Percentiles rank a stretch among this genome's conserved stretches.
Conservation (phyloP, 2,329 filamentous ascomycete genomes). For the Penicillium sp. region DNA sequence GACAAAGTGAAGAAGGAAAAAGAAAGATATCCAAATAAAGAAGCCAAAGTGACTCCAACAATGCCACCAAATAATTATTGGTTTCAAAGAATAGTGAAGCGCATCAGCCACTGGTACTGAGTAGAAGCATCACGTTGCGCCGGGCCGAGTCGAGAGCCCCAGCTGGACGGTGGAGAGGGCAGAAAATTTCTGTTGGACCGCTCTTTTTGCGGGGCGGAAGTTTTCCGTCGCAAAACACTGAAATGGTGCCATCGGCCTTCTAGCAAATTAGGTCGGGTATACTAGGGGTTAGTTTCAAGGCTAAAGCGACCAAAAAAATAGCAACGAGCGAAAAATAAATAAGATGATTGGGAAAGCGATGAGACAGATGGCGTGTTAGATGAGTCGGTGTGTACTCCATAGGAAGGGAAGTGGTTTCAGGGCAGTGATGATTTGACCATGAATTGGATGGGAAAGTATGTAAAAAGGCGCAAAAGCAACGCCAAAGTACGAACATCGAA, state of each 20-base stretch:
- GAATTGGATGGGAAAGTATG: background rate
- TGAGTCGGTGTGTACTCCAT: constrained; percentile 5
- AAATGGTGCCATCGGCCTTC: background rate
- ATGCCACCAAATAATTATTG: too few relatives aligned
- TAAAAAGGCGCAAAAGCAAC: background rate
- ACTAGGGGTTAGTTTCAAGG: background rate
- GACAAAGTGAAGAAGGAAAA: background rate
- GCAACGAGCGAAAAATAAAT: background rate
- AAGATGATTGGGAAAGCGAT: background rate
- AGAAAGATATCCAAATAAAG: too few relatives aligned
- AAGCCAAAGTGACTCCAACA: too few relatives aligned
- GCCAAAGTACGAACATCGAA: background rate
- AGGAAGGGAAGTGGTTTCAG: background rate
- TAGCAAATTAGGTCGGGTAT: background rate
- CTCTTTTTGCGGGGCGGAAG: constrained; percentile 9
- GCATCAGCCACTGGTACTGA: background rate
- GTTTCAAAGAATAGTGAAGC: background rate
- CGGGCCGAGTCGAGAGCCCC: constrained; percentile 22
- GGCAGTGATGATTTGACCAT: background rate
- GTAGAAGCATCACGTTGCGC: constrained; percentile 19
- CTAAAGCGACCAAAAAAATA: background rate
- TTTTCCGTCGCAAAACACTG: constrained; percentile 10
- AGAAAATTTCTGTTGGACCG: constrained; percentile 29
- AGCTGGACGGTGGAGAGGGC: background rate
- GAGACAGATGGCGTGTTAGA: constrained; percentile 4